These are phyloP conservation scores for Theobroma cacao DNA, from an alignment of 345 rosid genomes.

Conservation along the genomic window DNA sequence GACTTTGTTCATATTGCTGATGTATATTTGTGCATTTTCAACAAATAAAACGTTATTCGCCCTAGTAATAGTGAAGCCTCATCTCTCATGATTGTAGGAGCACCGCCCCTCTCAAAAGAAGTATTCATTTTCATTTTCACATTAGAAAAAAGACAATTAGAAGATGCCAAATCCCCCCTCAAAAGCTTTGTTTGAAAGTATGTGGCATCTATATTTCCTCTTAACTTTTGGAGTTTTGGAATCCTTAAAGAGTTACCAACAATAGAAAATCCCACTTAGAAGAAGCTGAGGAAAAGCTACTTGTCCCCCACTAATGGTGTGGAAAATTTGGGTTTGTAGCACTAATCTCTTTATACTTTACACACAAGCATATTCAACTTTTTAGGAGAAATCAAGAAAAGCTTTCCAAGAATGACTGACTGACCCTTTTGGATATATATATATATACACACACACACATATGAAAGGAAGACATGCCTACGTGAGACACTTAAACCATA, in stretches of 20 bases:
- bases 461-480: conserved; percentile 33
- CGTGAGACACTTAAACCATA: conserved; percentile 33
- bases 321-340: conserved; percentile 36
- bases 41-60: not conserved
- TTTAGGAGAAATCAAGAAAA: conserved; percentile 9
- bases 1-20: not conserved
- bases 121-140: not conserved
- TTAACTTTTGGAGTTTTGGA: conserved; percentile 25
- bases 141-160: conserved; percentile 14
- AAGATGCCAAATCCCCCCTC: conserved; percentile 39
- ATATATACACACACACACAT: too few relatives aligned
- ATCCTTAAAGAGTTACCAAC: conserved; percentile 37
- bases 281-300: conserved; percentile 31
- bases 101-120: conserved; percentile 35
- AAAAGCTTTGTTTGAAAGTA: conserved; percentile 34
- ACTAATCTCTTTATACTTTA: conserved; percentile 37
- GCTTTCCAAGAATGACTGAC: conserved; percentile 34
- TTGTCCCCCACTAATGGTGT: conserved; percentile 32
- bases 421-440: conserved; percentile 37
- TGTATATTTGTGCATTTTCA: not conserved
- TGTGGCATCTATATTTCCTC: conserved; percentile 25
- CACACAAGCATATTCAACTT: conserved; percentile 44
- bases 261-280: conserved; percentile 32
- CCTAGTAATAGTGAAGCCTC: not conserved
- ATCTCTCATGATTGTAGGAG: conserved; percentile 11